These are phyloP conservation scores for Isochrysis galbana DNA, from an alignment of 78 protist species.

Conservation along the genomic window DNA sequence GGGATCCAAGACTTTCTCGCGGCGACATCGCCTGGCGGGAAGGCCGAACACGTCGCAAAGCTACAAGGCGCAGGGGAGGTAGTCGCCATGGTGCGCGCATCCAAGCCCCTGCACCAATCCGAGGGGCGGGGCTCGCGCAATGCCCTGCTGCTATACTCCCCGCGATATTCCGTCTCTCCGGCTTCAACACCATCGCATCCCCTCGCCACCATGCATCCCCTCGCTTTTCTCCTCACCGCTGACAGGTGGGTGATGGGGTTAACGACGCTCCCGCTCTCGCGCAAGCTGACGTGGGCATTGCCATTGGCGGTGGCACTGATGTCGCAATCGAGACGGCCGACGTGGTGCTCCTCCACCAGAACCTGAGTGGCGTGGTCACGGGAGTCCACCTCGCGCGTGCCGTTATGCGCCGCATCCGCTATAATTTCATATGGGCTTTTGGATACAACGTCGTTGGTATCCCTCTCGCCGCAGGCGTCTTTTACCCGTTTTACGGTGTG, in stretches of 20 bases:
- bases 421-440: constrained; percentile 47
- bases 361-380: background rate
- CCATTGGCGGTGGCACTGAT: constrained; percentile 29
- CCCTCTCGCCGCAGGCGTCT: constrained; percentile 85
- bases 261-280: constrained; percentile 40
- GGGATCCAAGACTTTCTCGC: constrained; percentile 15
- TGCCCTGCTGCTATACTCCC: no score
- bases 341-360: background rate
- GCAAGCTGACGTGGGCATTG: constrained; percentile 6
- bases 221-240: background rate
- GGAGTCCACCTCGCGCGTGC: constrained; percentile 17
- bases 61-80: background rate
- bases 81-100: no score
- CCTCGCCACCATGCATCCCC: background rate
- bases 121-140: no score
- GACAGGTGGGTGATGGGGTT: constrained; percentile 43
- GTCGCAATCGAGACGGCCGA: constrained; percentile 35
- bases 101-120: no score
- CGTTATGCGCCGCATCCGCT: constrained; percentile 23
- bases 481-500: constrained; percentile 37
- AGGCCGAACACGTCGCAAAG: background rate
- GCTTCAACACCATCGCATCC: no score
- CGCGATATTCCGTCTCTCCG: no score
- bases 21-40: background rate
- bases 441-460: constrained; percentile 48